Conservation (phyloP, 164 flowering plant genomes). For the Santalum album region DNA sequence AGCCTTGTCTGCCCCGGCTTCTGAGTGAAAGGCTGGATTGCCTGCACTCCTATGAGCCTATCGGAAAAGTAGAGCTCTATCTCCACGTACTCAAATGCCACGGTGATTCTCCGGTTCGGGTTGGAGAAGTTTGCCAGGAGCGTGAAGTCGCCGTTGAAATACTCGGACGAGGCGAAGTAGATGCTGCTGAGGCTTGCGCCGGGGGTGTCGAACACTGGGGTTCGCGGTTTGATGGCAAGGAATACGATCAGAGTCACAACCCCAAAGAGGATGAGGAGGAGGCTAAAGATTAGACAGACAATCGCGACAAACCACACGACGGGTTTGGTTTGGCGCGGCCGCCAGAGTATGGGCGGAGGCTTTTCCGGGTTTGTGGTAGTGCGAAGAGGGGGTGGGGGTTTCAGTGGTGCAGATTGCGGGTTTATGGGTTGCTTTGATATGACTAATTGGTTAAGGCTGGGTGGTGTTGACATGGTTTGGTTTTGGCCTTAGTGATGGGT, state of each 20-base stretch:
- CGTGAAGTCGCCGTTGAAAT: constrained; percentile 54
- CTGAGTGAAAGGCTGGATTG: constrained; percentile 46
- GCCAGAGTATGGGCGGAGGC: constrained; percentile 19
- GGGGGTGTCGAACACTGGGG: constrained; percentile 45
- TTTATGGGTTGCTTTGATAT: constrained; percentile 19
- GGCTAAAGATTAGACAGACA: constrained; percentile 52
- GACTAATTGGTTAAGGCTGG: constrained; percentile 16
- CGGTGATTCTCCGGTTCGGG: constrained; percentile 53
- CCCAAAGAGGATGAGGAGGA: constrained; percentile 57
- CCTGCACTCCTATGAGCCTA: constrained; percentile 47
- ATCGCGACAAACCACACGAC: constrained; percentile 49
- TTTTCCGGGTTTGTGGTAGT: constrained; percentile 14
- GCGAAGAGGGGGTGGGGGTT: neutral
- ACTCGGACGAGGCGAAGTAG: constrained; percentile 64
- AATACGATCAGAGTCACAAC: constrained; percentile 49
- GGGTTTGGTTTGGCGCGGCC: constrained; percentile 49
- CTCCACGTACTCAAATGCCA: constrained; percentile 42
- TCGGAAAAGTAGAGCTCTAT: constrained; percentile 51
- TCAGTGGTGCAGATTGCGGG: constrained; percentile 11
- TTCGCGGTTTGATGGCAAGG: constrained; percentile 44
- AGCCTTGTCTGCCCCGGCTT: constrained; percentile 35
- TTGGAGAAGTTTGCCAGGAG: constrained; percentile 71
- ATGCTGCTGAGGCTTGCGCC: constrained; percentile 48
- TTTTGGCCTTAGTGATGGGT: constrained; percentile 14
- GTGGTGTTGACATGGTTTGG: constrained; percentile 21